Evolutionary conservation across 108 stramenopile genomes (phyloP), one percentile per base, ranked within the genome.

Genomic region (Skeletonema potamos): DNA sequence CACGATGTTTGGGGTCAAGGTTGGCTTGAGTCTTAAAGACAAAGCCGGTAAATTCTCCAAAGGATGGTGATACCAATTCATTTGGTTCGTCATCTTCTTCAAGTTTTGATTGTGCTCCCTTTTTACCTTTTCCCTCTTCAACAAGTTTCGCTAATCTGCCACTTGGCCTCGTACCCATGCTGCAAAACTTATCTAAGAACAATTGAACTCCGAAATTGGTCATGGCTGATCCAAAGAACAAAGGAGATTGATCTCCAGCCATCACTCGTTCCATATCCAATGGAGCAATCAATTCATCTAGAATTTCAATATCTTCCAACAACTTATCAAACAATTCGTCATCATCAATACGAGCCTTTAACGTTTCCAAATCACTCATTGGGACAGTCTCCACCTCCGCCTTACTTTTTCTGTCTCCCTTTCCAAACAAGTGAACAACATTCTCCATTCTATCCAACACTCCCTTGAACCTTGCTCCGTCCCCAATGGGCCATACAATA

Each of bases 21-120:
- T 98, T 98, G 59, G 97, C 97, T 69, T 98, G 97, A 27, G 96
- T 96, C 80, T 98, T 98, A 85, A 98, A 98, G 27, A 97, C 83
- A 73, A 95, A 96, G 3, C 96, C 97, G 56, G 97, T 90, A 64
- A 98, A 98, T 60, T 98, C 96, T 43, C 82, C 73, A 76, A 88
- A 81, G 58, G 86, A 85, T 17, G 97, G 94, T 11, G 76, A 17
- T 24, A 97, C 81, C 46, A 77, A 18, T 20, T 82, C 73, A 62
- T 76, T 71, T 12, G 62, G 82, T 10, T 82, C 86, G 15, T 83
- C 82, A 55, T 72, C 72, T 11, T 73, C 55, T 2, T 66, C 71
- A 6, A 29, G 20, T 28, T 73, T 48, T 3, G 63, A 10, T 27
- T 39, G 36, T 10, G 27, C 24, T 11, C 39, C 41, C 43, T 74